Evolutionary conservation across 345 rosid species (phyloP).

Genomic region (Gossypium stocksii): DNA sequence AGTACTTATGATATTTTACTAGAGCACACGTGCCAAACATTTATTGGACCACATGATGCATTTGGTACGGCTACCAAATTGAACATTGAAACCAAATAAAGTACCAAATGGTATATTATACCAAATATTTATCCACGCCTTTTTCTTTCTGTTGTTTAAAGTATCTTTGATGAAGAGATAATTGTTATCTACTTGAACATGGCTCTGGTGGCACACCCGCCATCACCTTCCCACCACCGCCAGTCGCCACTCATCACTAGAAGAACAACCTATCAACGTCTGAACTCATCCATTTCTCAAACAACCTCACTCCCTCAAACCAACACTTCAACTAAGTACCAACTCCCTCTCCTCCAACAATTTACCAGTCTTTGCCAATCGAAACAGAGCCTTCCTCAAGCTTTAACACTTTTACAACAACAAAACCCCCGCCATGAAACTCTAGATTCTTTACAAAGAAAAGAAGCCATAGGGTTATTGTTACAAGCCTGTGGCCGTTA

Average conservation of each 20-base stretch:
- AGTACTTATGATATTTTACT: no score
- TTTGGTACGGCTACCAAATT: no score
- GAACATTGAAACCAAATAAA: no score
- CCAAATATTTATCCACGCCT: no score
- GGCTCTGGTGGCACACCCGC: slow-evolving; percentile 4
- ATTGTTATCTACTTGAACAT: background rate
- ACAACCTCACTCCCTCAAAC: background rate
- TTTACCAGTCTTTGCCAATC: slow-evolving; percentile 37
- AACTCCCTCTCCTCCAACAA: slow-evolving; percentile 28
- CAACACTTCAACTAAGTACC: background rate
- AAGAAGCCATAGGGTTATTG: slow-evolving; percentile 46
- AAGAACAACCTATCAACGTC: background rate
- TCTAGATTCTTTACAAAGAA: slow-evolving; percentile 20
- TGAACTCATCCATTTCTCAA: slow-evolving; percentile 15
- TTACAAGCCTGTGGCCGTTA: slow-evolving; percentile 47
- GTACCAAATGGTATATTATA: no score
- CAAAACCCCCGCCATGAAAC: slow-evolving; percentile 12
- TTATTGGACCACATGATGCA: no score
- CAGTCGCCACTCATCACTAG: background rate
- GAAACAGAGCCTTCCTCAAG: slow-evolving; percentile 34
- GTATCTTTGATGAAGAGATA: background rate
- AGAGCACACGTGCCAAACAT: no score
- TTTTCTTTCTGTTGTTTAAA: background rate
- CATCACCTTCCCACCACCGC: background rate
- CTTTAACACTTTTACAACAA: slow-evolving; percentile 27